Percentiles rank a stretch among this genome's conserved stretches.
phyloP scores from a whole-genome alignment of 2,329 filamentous ascomycete species.

The Camptophora hylomeconis region DNA sequence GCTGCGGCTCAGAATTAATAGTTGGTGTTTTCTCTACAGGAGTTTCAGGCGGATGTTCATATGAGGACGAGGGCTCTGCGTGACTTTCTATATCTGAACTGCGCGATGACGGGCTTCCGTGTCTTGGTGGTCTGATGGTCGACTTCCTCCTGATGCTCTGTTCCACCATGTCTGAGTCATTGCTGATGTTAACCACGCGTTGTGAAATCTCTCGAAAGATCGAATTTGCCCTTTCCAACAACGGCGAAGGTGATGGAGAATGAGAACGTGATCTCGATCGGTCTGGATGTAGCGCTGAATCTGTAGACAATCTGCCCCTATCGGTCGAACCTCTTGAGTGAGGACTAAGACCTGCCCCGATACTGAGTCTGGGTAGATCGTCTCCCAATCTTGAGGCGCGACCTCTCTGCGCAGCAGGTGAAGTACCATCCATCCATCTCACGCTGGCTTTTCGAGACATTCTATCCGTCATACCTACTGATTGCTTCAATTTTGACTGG shows the following conservation, averaged over 20 bases:
- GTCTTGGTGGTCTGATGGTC: slow-evolving; percentile 11
- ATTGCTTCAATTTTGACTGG: slow-evolving; percentile 39
- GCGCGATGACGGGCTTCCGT: slow-evolving; percentile 6
- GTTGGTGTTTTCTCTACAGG: slow-evolving; percentile 18
- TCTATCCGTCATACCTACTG: slow-evolving; percentile 34
- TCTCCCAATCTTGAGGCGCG: slow-evolving; percentile 44
- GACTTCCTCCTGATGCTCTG: slow-evolving; percentile 52
- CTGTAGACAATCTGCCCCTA: slow-evolving; percentile 23
- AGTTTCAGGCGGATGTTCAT: slow-evolving; percentile 6
- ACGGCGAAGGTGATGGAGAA: slow-evolving; percentile 49
- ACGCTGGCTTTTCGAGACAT: slow-evolving; percentile 39
- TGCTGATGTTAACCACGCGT: slow-evolving; percentile 93
- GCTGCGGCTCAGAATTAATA: slow-evolving; percentile 16
- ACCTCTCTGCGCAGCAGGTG: slow-evolving; percentile 15
- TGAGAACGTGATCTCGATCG: slow-evolving; percentile 38
- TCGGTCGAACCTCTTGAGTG: slow-evolving; percentile 35
- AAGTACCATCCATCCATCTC: slow-evolving; percentile 32
- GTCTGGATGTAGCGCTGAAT: slow-evolving; percentile 32
- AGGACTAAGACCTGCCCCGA: slow-evolving; percentile 38
- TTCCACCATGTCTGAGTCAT: slow-evolving; percentile 74
- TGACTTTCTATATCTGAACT: background rate
- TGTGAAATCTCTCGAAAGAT: slow-evolving; percentile 84
- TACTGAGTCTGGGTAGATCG: slow-evolving; percentile 48
- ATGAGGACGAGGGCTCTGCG: slow-evolving; percentile 1
- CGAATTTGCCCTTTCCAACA: slow-evolving; percentile 57